phyloP scores from a whole-genome alignment of 257 asterid genomes.

The Echites panduratus region DNA sequence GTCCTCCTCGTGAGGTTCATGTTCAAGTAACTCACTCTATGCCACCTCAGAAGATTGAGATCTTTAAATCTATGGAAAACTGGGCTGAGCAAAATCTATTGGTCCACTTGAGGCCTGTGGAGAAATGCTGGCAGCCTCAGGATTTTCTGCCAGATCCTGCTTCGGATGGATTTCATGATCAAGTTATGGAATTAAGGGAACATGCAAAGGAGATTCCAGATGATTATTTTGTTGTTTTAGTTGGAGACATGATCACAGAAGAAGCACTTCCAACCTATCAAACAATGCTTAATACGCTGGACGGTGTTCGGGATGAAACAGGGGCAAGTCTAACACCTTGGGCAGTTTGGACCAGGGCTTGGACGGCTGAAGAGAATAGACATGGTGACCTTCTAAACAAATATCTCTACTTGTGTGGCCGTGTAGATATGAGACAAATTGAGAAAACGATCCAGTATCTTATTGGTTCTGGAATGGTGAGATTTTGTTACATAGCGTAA shows the following conservation, averaged over 20 bases:
- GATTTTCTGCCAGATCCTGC: conserved; percentile 81
- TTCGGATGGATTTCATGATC: conserved; percentile 69
- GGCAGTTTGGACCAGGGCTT: conserved; percentile 86
- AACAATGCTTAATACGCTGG: conserved; percentile 77
- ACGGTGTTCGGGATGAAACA: conserved; percentile 80
- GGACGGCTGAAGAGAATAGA: conserved; percentile 90
- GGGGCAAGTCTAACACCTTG: conserved; percentile 83
- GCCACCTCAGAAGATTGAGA: conserved; percentile 73
- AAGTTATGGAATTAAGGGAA: conserved; percentile 58
- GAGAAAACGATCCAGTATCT: conserved; percentile 83
- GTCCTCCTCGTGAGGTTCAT: conserved; percentile 59
- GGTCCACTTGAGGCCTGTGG: conserved; percentile 70
- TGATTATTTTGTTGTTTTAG: conserved; percentile 65
- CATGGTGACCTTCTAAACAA: conserved; percentile 84
- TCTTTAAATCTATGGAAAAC: conserved; percentile 53
- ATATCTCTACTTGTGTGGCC: conserved; percentile 68
- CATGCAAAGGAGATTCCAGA: conserved; percentile 74
- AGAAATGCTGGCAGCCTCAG: conserved; percentile 88
- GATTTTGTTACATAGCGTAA: conserved; percentile 4
- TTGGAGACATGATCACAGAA: conserved; percentile 87
- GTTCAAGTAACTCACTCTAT: conserved; percentile 77
- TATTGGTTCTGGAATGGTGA: conserved; percentile 89
- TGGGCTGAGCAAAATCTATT: conserved; percentile 69
- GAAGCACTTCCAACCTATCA: conserved; percentile 91
- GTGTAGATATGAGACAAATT: conserved; percentile 74